phyloP scores from a whole-genome alignment of 2,329 filamentous ascomycete species.

The Hypoxylon sp. region DNA sequence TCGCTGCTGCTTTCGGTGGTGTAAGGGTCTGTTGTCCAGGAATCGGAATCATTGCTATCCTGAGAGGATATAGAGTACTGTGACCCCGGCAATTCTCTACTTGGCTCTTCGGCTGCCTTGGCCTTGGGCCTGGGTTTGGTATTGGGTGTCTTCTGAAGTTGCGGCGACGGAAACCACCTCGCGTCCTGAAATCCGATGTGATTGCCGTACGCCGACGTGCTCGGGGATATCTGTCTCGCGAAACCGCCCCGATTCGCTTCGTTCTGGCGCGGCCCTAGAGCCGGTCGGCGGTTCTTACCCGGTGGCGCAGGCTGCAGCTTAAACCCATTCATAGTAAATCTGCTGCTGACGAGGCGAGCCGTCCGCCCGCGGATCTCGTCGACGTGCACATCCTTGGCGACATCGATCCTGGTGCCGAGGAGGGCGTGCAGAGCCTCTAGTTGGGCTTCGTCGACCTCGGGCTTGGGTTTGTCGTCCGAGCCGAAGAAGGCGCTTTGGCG shows the following conservation, averaged over 20 bases:
- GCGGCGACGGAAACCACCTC: slow-evolving; percentile 8
- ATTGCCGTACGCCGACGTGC: not conserved
- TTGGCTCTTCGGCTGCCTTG: not conserved
- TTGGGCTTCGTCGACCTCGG: not conserved
- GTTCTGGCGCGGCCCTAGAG: not conserved
- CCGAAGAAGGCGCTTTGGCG: slow-evolving; percentile 47
- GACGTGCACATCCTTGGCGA: slow-evolving; percentile 4
- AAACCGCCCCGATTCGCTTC: not conserved
- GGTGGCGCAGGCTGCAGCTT: slow-evolving; percentile 46
- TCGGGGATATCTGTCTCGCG: not conserved
- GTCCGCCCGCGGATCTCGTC: not conserved
- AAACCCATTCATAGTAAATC: slow-evolving; percentile 29
- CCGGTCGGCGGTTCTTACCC: slow-evolving; percentile 12
- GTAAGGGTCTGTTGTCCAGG: slow-evolving; percentile 23
- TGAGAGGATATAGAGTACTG: not conserved
- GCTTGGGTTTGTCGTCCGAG: not conserved
- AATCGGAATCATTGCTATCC: slow-evolving; percentile 1
- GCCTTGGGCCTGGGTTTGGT: not conserved
- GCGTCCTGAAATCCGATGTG: slow-evolving; percentile 46
- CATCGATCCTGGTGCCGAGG: slow-evolving; percentile 8
- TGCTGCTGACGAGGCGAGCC: slow-evolving; percentile 21
- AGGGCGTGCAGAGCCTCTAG: slow-evolving; percentile 11
- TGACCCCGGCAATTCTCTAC: not conserved
- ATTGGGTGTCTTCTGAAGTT: not conserved
- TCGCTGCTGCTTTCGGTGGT: slow-evolving; percentile 4